These are phyloP conservation scores for Melocanna baccifera DNA, from an alignment of 176 grass and related monocot species.

Conservation along the genomic window DNA sequence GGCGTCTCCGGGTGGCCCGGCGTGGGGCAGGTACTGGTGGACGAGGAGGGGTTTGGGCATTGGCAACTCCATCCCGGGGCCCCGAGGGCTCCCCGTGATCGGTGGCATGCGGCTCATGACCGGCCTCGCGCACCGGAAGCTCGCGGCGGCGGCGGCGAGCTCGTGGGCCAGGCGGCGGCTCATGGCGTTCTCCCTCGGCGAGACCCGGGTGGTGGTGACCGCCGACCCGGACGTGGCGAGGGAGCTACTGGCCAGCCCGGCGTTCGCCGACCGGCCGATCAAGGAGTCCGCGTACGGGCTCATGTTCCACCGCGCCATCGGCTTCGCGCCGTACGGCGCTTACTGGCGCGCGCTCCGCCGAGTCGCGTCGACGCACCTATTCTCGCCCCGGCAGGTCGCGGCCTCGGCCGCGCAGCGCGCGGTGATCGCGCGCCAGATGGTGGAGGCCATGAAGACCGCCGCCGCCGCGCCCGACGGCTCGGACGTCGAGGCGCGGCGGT, in stretches of 20 bases:
- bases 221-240: conserved; percentile 60
- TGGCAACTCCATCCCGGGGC: conserved; percentile 45
- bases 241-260: conserved; percentile 58
- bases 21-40: conserved; percentile 76
- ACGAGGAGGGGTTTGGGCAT: neutral
- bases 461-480: neutral
- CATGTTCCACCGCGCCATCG: conserved; percentile 81
- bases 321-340: conserved; percentile 67
- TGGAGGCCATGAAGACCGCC: neutral
- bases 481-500: conserved; percentile 23
- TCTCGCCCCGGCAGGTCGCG: conserved; percentile 62
- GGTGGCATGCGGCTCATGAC: conserved; percentile 72
- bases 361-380: conserved; percentile 62
- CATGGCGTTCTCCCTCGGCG: conserved; percentile 74
- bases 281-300: conserved; percentile 81
- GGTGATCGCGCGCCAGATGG: conserved; percentile 59
- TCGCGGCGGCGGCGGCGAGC: conserved; percentile 26
- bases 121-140: conserved; percentile 76
- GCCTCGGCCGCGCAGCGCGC: conserved; percentile 46
- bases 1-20: conserved; percentile 56
- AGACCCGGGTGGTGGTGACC: conserved; percentile 59
- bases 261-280: conserved; percentile 65
- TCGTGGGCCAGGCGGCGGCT: conserved; percentile 18
- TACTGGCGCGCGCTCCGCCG: conserved; percentile 84
- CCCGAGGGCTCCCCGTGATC: conserved; percentile 50